Base-by-base conservation (phyloP, 2,329 filamentous ascomycete genomes). In the Exophiala viscosa region DNA sequence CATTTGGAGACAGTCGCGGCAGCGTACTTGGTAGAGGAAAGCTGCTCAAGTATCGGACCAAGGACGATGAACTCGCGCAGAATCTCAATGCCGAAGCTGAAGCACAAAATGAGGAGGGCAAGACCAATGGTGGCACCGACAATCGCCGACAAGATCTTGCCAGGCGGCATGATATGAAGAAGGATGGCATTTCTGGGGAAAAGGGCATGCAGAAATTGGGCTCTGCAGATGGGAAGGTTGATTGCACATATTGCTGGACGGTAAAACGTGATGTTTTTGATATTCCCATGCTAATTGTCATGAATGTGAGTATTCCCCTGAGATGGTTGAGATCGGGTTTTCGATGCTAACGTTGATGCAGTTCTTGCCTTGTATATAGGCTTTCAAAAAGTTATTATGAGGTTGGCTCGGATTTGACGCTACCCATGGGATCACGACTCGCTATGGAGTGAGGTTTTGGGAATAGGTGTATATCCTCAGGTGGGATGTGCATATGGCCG, bases 211-310 rank as follows among this genome's bases (percentile, higher is more conserved):
- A 87, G 49, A 83, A 84, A 65, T 80, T 96, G 11, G 89, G 81
- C 0, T 77, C 88, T 65, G 87, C 84, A 67, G 90, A 95, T 65
- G 92, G 91, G 48, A 91, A 93, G 71, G 87, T 97, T 52, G 88
- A 95, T 67, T 96, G 91, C 74, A 90, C 88, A 64, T 96, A 95
- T 73, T 95, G 89, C 74, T 97, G 92, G 91, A 92, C 89, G 59
- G 91, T 97, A 58, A 96, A 96, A 74, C 81, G 92, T 59, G 93
- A 99, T 70, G 89, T 93, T 36, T 97, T 97, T 74, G 92, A 97
- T 73, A 96, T 97, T 70, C 93, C 93, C 17, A 96, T 96, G 90
- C 79, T 97, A 74, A 95, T 97, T 70, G 88, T 96, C 66, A 92
- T 97, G 77, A 96, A 96, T 75, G 93, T 96, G 70, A 86, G 91